phyloP scores from a whole-genome alignment of 73 alveolate species.

The Urostyla sp. region DNA sequence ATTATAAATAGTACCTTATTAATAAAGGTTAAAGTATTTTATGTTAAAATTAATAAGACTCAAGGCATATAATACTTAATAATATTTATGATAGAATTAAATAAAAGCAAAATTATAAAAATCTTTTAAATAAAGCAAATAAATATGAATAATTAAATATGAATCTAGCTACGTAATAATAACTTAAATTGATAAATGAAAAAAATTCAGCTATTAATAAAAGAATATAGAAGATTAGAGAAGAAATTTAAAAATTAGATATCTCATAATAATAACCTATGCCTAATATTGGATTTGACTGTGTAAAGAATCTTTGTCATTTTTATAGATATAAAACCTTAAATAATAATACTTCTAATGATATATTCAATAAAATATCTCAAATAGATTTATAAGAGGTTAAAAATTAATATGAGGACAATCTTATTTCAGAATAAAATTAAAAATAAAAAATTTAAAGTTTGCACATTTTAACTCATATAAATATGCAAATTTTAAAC shows the following conservation, averaged over 20 bases:
- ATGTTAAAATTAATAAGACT: too few species aligned
- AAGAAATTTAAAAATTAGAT: background rate
- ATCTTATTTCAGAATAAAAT: background rate
- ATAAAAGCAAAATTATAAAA: background rate
- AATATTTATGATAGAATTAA: background rate
- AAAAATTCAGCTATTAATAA: background rate
- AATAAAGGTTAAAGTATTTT: too few species aligned
- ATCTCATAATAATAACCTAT: background rate
- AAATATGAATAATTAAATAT: background rate
- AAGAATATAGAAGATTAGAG: background rate
- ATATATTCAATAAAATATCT: constrained; percentile 1
- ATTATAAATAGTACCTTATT: too few species aligned
- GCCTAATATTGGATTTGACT: constrained; percentile 18
- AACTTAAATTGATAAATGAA: background rate
- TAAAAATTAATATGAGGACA: constrained; percentile 26
- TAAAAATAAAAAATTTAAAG: background rate
- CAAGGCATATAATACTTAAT: too few species aligned
- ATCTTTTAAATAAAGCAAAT: background rate
- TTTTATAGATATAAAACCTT: constrained; percentile 13
- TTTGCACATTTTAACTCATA: constrained; percentile 11
- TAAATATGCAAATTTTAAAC: background rate
- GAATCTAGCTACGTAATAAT: background rate
- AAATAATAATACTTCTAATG: background rate
- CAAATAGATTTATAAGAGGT: constrained; percentile 5
- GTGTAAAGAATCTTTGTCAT: constrained; percentile 31